Conservation (phyloP, 306 rosid genomes). For the Chamaecrista fasciculata region DNA sequence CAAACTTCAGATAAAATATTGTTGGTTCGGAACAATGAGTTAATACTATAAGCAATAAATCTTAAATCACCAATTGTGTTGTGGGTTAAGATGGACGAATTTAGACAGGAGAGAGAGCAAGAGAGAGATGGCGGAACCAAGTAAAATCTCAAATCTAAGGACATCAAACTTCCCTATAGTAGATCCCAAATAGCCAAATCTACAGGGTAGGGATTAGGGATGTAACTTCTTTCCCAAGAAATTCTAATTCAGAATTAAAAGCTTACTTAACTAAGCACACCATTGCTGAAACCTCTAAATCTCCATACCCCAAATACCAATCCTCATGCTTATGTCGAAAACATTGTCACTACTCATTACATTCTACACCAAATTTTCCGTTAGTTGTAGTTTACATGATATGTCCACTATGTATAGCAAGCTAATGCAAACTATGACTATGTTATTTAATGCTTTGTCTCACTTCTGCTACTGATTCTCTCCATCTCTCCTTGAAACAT, state of each 20-base stretch:
- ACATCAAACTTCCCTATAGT: neutral
- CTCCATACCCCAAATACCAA: neutral
- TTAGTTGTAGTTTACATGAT: neutral
- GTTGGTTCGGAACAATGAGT: neutral
- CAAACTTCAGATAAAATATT: neutral
- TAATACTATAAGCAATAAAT: neutral
- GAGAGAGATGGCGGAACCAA: neutral
- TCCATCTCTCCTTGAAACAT: neutral
- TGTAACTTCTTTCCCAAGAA: neutral
- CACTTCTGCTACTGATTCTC: conserved; percentile 7
- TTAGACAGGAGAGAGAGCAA: neutral
- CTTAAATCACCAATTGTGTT: neutral
- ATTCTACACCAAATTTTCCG: neutral
- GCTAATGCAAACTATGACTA: neutral
- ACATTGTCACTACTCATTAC: neutral
- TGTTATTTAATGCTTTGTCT: conserved; percentile 1
- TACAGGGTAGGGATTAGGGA: too few species aligned
- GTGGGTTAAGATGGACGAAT: neutral
- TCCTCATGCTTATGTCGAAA: neutral
- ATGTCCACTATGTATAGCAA: neutral
- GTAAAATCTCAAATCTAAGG: neutral
- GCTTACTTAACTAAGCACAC: neutral
- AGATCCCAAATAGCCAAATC: neutral
- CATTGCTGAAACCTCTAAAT: neutral
- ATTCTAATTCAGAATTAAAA: neutral